phyloP scores from a whole-genome alignment of 768 basidiomycete species.

The Psilocybe tampanensis region DNA sequence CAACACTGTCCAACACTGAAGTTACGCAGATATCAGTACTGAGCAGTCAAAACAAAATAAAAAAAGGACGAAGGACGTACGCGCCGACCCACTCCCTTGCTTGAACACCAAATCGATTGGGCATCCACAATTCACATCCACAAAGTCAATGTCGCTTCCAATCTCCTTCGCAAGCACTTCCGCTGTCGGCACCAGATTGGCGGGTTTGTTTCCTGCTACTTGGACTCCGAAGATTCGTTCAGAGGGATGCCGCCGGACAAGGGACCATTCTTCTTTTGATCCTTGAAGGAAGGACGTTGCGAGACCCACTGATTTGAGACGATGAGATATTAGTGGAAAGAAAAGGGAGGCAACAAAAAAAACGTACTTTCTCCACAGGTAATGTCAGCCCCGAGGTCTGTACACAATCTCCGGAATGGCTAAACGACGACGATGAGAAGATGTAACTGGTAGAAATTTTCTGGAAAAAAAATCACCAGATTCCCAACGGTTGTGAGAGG shows the following conservation, averaged over 20 bases:
- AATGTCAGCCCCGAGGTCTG: constrained; percentile 87
- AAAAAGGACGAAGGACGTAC: constrained; percentile 47
- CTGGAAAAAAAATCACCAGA: constrained; percentile 51
- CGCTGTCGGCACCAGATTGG: constrained; percentile 74
- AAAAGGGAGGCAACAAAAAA: background rate
- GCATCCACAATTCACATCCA: constrained; percentile 95
- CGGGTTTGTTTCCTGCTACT: constrained; percentile 86
- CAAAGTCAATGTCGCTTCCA: constrained; percentile 75
- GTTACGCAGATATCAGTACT: constrained; percentile 1
- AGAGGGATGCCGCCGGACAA: constrained; percentile 85
- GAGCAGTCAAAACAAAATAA: background rate
- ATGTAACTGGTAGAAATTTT: background rate
- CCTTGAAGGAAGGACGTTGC: constrained; percentile 86
- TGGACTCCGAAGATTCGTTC: constrained; percentile 91
- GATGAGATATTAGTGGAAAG: background rate
- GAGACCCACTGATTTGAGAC: constrained; percentile 85
- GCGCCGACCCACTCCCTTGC: constrained; percentile 85
- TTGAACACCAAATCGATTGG: constrained; percentile 97
- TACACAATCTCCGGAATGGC: constrained; percentile 93
- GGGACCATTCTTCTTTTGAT: constrained; percentile 93
- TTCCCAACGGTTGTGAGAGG: constrained; percentile 97
- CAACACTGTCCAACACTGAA: constrained; percentile 80
- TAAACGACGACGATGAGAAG: constrained; percentile 27
- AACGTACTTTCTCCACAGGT: constrained; percentile 89
- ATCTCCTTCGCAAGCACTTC: constrained; percentile 79